Evolutionary conservation across 768 basidiomycete genomes (phyloP).

Genomic region (Tricholoma hemisulphureum): DNA sequence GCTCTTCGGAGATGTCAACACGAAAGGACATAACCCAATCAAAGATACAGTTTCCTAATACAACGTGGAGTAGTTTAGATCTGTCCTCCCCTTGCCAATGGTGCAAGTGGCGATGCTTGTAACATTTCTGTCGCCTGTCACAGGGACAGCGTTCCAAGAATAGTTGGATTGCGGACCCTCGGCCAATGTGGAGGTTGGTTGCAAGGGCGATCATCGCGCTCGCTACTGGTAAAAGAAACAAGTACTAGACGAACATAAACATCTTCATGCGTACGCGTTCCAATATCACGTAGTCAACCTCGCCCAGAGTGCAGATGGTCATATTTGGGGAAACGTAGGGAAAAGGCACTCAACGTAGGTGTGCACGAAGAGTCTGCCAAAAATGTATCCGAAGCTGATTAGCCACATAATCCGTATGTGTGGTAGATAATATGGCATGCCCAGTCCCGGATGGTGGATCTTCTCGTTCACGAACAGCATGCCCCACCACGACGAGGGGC

Average conservation of each 20-base stretch:
- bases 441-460: conserved; percentile 55
- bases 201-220: too few species aligned
- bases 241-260: too few species aligned
- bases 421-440: conserved; percentile 60
- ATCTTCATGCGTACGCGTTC: too few species aligned
- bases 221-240: too few species aligned
- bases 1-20: background rate
- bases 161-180: too few species aligned
- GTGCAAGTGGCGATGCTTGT: background rate
- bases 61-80: background rate
- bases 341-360: background rate
- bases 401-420: conserved; percentile 53
- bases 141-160: too few species aligned
- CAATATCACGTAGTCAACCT: too few species aligned
- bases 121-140: too few species aligned
- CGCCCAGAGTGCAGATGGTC: too few species aligned
- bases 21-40: background rate
- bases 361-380: background rate
- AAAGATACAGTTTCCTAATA: background rate
- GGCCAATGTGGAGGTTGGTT: too few species aligned
- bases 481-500: conserved; percentile 10
- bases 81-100: too few species aligned
- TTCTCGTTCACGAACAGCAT: conserved; percentile 42
- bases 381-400: conserved; percentile 69
- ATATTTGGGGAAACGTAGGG: too few species aligned